Percentiles rank a stretch among this genome's conserved stretches.
Evolutionary conservation across 2,329 filamentous ascomycete species (phyloP).

Genomic region (Tetracladium maxilliforme): DNA sequence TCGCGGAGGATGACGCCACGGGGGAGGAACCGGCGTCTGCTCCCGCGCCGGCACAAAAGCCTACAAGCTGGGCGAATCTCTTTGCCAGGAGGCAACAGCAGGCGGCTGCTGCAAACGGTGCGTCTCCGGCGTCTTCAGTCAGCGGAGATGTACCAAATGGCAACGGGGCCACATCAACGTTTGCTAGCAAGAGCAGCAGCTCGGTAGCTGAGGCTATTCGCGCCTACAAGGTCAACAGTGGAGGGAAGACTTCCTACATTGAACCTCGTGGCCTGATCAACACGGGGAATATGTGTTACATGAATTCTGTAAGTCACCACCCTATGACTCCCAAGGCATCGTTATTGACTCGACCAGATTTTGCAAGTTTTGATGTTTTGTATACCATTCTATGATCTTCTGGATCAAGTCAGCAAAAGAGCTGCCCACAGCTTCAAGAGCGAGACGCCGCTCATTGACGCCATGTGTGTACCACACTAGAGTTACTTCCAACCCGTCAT

Average conservation of each 20-base stretch:
- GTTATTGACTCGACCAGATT: constrained; percentile 43
- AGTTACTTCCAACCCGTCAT: not conserved
- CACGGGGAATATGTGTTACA: constrained; percentile 98
- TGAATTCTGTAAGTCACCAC: constrained; percentile 77
- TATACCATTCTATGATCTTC: constrained; percentile 83
- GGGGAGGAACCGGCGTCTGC: constrained; percentile 26
- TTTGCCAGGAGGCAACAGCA: constrained; percentile 7
- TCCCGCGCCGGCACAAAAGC: constrained; percentile 4
- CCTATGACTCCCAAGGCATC: not conserved
- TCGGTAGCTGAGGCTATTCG: constrained; percentile 66
- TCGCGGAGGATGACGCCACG: constrained; percentile 39
- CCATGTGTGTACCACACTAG: constrained; percentile 50
- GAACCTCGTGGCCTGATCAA: constrained; percentile 91
- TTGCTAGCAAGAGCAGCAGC: constrained; percentile 31
- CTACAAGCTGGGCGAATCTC: constrained; percentile 20
- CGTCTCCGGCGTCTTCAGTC: constrained; percentile 11
- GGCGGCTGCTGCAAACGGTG: constrained; percentile 15
- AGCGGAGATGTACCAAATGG: constrained; percentile 15
- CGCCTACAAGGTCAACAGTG: constrained; percentile 52
- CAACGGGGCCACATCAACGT: constrained; percentile 18
- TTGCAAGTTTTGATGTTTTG: constrained; percentile 93
- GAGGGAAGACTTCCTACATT: constrained; percentile 62
- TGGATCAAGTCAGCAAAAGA: constrained; percentile 73
- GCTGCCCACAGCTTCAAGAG: constrained; percentile 88
- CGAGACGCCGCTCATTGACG: constrained; percentile 84